Evolutionary conservation across 306 rosid species (phyloP), one percentile per base, ranked within the genome.

Genomic region (Glycine soja): DNA sequence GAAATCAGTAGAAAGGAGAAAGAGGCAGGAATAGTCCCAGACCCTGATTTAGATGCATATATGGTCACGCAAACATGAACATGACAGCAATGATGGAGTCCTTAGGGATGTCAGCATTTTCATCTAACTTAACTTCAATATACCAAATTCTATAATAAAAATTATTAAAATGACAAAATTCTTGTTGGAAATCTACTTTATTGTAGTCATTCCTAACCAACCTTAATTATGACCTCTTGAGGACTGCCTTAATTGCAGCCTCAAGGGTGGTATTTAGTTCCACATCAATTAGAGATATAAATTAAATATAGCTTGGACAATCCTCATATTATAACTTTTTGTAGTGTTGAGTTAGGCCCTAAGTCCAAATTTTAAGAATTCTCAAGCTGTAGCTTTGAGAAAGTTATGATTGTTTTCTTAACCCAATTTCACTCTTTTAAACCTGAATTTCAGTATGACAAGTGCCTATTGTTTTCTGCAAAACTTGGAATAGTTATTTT

Each of bases 1-100:
- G 96, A 93, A 80, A 85, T 93, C 69, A 80, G 87, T 83, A 85
- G 78, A 83, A 91, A 83, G 51, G 96, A 93, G 90, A 90, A 86
- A 71, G 90, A 90, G 65, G 89, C 79, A 30, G 91, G 94, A 57
- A 83, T 93, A 69, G 72, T 91, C 67, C 97, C 97, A 6, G 88
- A 93, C 73, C 92, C 88, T 16, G 97, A 93, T 62, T 18, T 90
- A 69, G 96, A 93, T 81, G 89, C 94, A 50, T 91, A 91, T 81
- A 93, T 93, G 97, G 91, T 34, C 36, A 34, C 36, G 36, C 36
- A 34, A 19, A 19, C 24, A 19, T 19, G 0, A 34, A 34, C 36
- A 34, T 34, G 36, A 34, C 36, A 34, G 36, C 36, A 34, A 34
- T 2, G 36, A 34, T 34, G 36, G 36, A 34, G 2, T 34, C 36